phyloP scores from a whole-genome alignment of 192 early-diverging fungal species.

The Hyaloraphidium curvatum region DNA sequence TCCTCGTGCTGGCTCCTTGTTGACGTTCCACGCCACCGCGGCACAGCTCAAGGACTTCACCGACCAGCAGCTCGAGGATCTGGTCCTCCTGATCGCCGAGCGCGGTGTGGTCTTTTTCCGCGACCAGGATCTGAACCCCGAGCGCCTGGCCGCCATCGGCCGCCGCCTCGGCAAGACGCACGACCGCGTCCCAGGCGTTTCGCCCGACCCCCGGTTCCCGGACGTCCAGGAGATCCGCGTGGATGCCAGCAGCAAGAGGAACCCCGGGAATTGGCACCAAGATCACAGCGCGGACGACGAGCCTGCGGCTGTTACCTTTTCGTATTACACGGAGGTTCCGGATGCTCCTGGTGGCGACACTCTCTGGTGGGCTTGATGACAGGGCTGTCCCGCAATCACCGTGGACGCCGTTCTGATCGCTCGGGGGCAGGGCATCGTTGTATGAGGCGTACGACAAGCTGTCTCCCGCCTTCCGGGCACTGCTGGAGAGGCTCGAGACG shows the following conservation, averaged over 20 bases:
- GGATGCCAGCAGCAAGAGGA: not conserved
- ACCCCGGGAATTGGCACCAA: not conserved
- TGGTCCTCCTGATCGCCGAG: constrained; percentile 39
- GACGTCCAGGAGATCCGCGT: not conserved
- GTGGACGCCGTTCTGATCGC: too few relatives aligned
- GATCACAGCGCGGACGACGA: not conserved
- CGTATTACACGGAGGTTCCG: not conserved
- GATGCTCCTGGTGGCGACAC: not conserved
- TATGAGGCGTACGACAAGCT: constrained; percentile 40
- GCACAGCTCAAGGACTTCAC: constrained; percentile 23
- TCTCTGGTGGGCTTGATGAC: too few relatives aligned
- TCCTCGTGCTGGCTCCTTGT: not conserved
- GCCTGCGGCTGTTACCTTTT: not conserved
- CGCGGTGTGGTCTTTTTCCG: constrained; percentile 50
- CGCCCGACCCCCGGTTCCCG: constrained; percentile 8
- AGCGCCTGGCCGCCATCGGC: constrained; percentile 18
- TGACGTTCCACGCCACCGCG: not conserved
- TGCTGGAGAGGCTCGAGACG: constrained; percentile 29
- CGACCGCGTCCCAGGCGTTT: constrained; percentile 7
- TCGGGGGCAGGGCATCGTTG: constrained; percentile 27
- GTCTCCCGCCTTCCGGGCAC: constrained; percentile 29
- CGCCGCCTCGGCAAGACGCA: not conserved
- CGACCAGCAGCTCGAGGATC: constrained; percentile 36
- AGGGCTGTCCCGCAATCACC: too few relatives aligned
- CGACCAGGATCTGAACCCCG: constrained; percentile 35